Conservation (phyloP, 192 early-diverging fungal species). For the Phycomyces blakesleeanus region DNA sequence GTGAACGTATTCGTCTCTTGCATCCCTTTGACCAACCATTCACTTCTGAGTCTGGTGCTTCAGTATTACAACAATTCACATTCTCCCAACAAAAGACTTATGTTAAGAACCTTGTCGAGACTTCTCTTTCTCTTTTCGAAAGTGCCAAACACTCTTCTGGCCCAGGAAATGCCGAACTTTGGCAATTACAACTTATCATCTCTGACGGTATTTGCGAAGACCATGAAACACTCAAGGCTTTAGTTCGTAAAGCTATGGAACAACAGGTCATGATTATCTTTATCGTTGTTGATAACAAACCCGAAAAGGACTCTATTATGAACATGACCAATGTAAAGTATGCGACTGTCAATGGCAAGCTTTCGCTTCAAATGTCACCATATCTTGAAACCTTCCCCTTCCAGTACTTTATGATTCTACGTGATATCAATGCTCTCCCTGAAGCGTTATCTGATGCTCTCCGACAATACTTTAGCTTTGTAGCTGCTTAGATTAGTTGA, state of each 20-base stretch:
- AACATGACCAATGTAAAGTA: slow-evolving; percentile 88
- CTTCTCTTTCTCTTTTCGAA: slow-evolving; percentile 76
- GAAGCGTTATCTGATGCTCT: slow-evolving; percentile 89
- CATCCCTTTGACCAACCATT: slow-evolving; percentile 96
- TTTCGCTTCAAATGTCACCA: slow-evolving; percentile 65
- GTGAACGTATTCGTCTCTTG: slow-evolving; percentile 77
- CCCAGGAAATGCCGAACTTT: slow-evolving; percentile 65
- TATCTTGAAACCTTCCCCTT: slow-evolving; percentile 98
- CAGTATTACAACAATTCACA: slow-evolving; percentile 84
- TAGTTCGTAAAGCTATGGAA: slow-evolving; percentile 84
- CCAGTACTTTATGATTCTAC: slow-evolving; percentile 92
- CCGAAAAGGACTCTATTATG: slow-evolving; percentile 80
- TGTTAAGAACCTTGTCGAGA: slow-evolving; percentile 82
- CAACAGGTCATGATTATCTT: slow-evolving; percentile 92
- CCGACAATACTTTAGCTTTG: slow-evolving; percentile 92
- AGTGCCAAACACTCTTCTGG: slow-evolving; percentile 55
- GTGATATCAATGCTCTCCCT: slow-evolving; percentile 83
- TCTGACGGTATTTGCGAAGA: slow-evolving; percentile 98
- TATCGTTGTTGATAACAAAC: slow-evolving; percentile 87
- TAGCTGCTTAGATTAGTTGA: slow-evolving; percentile 39
- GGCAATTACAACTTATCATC: slow-evolving; percentile 94
- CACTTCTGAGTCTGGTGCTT: slow-evolving; percentile 84
- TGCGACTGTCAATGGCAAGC: slow-evolving; percentile 56
- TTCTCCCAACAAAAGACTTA: slow-evolving; percentile 90
- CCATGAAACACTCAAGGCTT: slow-evolving; percentile 75